Base-by-base conservation (phyloP, 805 yeast species). In the Diddensiella transvaalensis region DNA sequence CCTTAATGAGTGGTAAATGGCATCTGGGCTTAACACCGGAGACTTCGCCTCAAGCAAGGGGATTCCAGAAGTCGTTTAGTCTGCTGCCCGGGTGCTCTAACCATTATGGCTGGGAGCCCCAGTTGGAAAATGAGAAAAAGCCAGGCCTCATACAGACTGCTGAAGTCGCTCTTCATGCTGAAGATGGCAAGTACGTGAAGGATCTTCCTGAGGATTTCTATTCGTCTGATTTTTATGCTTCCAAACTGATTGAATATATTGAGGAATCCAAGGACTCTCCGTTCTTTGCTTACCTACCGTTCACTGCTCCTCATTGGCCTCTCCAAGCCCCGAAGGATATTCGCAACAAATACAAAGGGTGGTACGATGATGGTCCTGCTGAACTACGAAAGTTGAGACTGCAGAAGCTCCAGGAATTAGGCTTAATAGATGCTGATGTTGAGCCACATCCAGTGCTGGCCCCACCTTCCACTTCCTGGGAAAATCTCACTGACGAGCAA, bases 241-340 rank as follows among this genome's bases (percentile, higher is more conserved):
- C 69, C 43, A 73, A 68, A 51, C 70, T 68, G 10, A 50, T 77
- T 36, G 73, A 70, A 22, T 70, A 62, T 38, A 57, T 74, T 47
- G 36, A 51, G 4, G 48, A 40, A n/a, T 15, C 44, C 23, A 19
- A 47, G 42, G 54, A 59, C 5, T 54, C 60, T 11, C 84, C 84
- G 6, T 79, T 76, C 52, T 75, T 78, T 48, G 78, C 80, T 2
- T 61, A 68, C 79, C 83, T 4, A 79, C n/a, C n/a, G n/a, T n/a
- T 76, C 56, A 78, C 82, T 3, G 84, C 85, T 1, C 85, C 84
- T 2, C 84, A 79, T 58, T 80, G 85, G 84, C 85, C 85, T 10
- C 70, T 72, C 55, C 84, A 79, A 60, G 84, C 84, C 1, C 82
- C 82, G 4, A 60, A 61, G 42, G 75, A 74, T 3, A 58, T 67